Evolutionary conservation across 192 early-diverging fungal species (phyloP).

Genomic region (Ambispora gerdemannii): DNA sequence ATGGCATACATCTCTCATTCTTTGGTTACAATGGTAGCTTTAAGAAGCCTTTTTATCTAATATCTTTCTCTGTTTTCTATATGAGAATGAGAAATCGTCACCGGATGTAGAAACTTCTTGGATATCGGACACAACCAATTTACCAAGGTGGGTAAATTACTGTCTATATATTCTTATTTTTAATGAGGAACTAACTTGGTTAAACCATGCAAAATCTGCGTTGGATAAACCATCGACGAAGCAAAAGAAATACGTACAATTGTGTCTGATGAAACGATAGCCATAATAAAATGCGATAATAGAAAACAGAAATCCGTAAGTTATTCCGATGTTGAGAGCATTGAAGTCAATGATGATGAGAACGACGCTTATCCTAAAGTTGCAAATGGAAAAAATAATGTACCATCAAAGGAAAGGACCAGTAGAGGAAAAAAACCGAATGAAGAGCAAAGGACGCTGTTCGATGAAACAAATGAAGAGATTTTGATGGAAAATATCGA

Average conservation of each 20-base stretch:
- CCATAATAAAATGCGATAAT: background rate
- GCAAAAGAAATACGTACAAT: constrained; percentile 12
- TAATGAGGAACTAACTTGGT: constrained; percentile 18
- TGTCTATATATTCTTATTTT: constrained; percentile 22
- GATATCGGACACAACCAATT: constrained; percentile 14
- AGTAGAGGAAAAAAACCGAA: too few species aligned
- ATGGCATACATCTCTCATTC: constrained; percentile 24
- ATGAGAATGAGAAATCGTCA: constrained; percentile 14
- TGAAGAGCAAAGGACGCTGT: too few species aligned
- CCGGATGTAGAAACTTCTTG: constrained; percentile 15
- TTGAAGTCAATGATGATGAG: too few species aligned
- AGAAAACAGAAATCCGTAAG: too few species aligned
- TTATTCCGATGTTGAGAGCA: too few species aligned
- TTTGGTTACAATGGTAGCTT: constrained; percentile 14
- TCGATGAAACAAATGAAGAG: too few species aligned
- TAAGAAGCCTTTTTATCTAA: background rate
- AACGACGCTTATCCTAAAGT: too few species aligned
- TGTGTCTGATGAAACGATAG: constrained; percentile 16
- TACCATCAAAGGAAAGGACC: too few species aligned
- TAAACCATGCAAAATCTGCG: constrained; percentile 17
- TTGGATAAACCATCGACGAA: constrained; percentile 16
- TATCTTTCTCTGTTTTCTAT: constrained; percentile 21
- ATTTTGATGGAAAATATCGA: too few species aligned
- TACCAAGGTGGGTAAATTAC: constrained; percentile 24
- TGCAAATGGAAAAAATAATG: too few species aligned